These are phyloP conservation scores for Tausonia pullulans DNA, from an alignment of 1,284 basidiomycete genomes.

Conservation along the genomic window DNA sequence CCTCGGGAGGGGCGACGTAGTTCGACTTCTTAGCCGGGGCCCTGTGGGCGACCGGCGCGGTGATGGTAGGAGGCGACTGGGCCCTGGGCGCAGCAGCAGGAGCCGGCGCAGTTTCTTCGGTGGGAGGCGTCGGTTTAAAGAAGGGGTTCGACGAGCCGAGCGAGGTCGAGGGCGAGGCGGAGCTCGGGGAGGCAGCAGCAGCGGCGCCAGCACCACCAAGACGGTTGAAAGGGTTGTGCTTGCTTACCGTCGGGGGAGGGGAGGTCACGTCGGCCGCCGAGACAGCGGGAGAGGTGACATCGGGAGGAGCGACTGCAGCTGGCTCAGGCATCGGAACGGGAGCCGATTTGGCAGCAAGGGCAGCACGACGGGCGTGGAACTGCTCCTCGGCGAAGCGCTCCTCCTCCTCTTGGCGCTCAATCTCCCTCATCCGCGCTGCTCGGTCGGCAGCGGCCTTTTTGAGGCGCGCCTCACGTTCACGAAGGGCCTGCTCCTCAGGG, in stretches of 20 bases:
- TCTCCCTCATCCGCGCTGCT: constrained; percentile 48
- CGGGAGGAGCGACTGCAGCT: constrained; percentile 17
- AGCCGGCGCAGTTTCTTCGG: constrained; percentile 24
- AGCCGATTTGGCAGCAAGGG: constrained; percentile 6
- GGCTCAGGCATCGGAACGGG: constrained; percentile 9
- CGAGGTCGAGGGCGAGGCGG: constrained; percentile 16
- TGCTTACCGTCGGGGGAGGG: constrained; percentile 13
- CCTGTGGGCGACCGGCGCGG: constrained; percentile 28
- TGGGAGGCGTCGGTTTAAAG: constrained; percentile 32
- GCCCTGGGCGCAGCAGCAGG: constrained; percentile 19
- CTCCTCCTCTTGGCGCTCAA: constrained; percentile 64
- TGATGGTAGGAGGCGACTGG: constrained; percentile 28
- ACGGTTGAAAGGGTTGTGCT: constrained; percentile 26
- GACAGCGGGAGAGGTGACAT: constrained; percentile 19
- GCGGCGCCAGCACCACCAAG: constrained; percentile 8
- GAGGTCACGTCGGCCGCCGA: constrained; percentile 16
- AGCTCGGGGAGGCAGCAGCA: constrained; percentile 19
- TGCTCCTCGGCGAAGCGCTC: constrained; percentile 51
- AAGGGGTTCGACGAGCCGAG: constrained; percentile 34
- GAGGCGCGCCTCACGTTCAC: constrained; percentile 51
- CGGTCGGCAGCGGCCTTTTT: constrained; percentile 56
- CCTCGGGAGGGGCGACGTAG: constrained; percentile 54
- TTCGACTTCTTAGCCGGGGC: constrained; percentile 41
- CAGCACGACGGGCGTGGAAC: constrained; percentile 25
- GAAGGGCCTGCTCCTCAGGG: constrained; percentile 53